Evolutionary conservation across 2,329 filamentous ascomycete species (phyloP), one percentile per base, ranked within the genome.

Genomic region (Arthrobotrys megalospora): DNA sequence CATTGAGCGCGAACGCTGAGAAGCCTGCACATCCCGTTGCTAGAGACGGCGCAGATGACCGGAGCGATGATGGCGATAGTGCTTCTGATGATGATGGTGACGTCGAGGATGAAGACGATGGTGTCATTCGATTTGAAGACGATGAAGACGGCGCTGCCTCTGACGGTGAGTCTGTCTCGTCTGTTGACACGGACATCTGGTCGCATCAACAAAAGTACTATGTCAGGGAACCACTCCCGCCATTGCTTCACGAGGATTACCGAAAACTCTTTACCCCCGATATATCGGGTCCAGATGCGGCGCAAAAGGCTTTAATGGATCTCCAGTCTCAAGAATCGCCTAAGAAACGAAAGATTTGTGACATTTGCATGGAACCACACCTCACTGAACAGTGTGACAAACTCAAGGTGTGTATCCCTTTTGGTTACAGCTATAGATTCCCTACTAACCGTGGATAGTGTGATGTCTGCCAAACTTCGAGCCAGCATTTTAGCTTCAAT

Each of bases 331-430:
- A 53, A 38, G 38, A 68, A 36, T 19, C 48, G 19, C 52, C 75
- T 64, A 78, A 78, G 67, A 78, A 78, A 36, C 67, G 75, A 21
- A 78, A 78, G 63, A 78, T 78, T 43, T 78, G 75, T 43, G 75
- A 78, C 43, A 24, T 78, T 47, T 78, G 75, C 19, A 45, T 78
- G 45, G 75, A 72, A 21, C 67, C 75, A 38, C 75, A 78, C 45
- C 45, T 67, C 3, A 78, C 75, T 6, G 53, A 78, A 55, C 52
- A 47, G 16, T 78, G 75, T 78, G 67, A 78, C 38, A 78, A 71
- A 62, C 52, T 72, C n/a, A 72, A 68, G 75, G 75, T 78, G 50
- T 24, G 67, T 55, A 11, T 19, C 12, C 12, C 12, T 36, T 36
- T 10, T 8, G n/a, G 38, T 14, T 16, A 2, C n/a, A 4, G 4